Base-by-base conservation (phyloP, 495 filamentous ascomycete species). In the Elasticomyces elasticus region DNA sequence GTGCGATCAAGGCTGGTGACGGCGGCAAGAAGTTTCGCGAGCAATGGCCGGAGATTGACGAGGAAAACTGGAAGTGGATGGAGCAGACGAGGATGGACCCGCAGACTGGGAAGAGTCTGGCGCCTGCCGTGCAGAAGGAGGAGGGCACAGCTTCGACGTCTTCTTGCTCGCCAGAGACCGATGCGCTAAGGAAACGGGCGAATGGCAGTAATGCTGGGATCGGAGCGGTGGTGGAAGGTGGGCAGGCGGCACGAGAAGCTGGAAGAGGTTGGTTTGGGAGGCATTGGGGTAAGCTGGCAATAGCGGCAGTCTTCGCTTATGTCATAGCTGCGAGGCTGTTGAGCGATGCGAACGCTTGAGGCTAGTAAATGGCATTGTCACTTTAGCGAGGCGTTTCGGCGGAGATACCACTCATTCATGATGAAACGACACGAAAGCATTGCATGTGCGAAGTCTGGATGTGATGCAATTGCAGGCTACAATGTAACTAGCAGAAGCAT, bases 31-130 rank as follows among this genome's bases (percentile, higher is more conserved):
- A 91, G 68, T 98, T 98, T 64, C 76, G 81, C 47, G 71, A 76
- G 5, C 87, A 97, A 72, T 98, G 90, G 90, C 79, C 86, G 30
- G 92, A 96, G 52, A 59, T 94, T 37, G 89, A 98, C 63, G 70
- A 79, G 60, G 89, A 94, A 72, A 98, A 97, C 62, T 91, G 85
- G 87, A 80, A 79, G 56, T 96, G 88, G 90, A 89, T 98, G 76
- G 80, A 78, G 53, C 82, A 87, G 56, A 80, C 86, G 59, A 78
- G 80, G 31, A 80, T 98, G 59, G 87, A 98, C 70, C 74, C 79
- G n/a, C 69, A 69, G 20, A 92, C 87, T 10, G 90, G 90, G 11
- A 52, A 76, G 78, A 49, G 43, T 20, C 19, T 56, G 22, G 40
- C 49, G 27, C 57, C 69, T 68, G 48, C 52, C 37, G 45, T 61